Base-by-base conservation (phyloP, 441 rosid species). In the Gossypium schwendimanii region DNA sequence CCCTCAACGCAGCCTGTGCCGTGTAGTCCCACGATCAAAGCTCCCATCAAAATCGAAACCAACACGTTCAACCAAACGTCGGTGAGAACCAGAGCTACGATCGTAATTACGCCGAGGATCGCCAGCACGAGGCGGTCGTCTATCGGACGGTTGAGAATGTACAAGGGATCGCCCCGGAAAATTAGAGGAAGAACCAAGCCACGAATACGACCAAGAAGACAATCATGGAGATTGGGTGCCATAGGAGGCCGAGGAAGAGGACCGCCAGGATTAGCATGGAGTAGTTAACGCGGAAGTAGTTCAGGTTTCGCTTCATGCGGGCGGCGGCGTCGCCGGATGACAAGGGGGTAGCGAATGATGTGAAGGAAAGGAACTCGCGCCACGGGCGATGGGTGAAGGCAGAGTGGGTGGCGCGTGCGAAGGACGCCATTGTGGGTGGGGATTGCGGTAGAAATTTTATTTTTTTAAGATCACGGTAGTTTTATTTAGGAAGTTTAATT, bases 21-120 rank as follows among this genome's bases (percentile, higher is more conserved):
- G 73, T 85, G 92, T 6, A 85, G 8, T 26, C 72, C 54, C 31
- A 84, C 86, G n/a, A 84, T 0, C 4, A 73, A 71, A 39, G 54
- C 73, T 39, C 81, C 92, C 18, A 87, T 74, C 80, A 87, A 57
- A 3, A 89, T 15, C 49, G 90, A 87, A 12, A 86, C 84, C 73
- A 89, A 60, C 9, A 83, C 89, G 69, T 90, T 88, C 68, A 90
- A 62, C 90, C 90, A 85, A 26, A 85, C 92, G 69, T 41, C 18
- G 2, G 89, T 86, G 12, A 89, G 59, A 24, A 84, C 78, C 78
- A 89, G 57, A 14, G 87, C 80, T 39, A 87, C 81, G 39, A 86
- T 52, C 28, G 89, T 88, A 10, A 86, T 63, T 4, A 75, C 72
- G 0, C 33, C 63, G 0, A 89, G 89, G 36, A 78, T 53, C 0